Percentiles rank a stretch among this genome's conserved stretches.
phyloP scores from a whole-genome alignment of 768 basidiomycete species.

The Krasilnikovozyma curviuscula region DNA sequence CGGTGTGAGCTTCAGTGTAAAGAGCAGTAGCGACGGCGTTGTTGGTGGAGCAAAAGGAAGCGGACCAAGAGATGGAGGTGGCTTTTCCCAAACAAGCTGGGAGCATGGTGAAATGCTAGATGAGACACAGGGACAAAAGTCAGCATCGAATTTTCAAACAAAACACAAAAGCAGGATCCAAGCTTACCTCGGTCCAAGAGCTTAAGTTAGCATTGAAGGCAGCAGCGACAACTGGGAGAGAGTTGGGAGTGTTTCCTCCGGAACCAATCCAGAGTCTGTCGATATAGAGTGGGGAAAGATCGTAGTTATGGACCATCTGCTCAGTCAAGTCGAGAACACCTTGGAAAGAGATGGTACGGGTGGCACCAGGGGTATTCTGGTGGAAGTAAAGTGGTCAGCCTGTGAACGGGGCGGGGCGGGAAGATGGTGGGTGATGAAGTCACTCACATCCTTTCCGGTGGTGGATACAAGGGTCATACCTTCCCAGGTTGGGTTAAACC shows the following conservation, averaged over 20 bases:
- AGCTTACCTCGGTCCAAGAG: constrained; percentile 7
- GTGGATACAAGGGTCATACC: neutral
- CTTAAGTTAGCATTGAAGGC: constrained; percentile 6
- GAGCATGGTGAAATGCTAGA: constrained; percentile 7
- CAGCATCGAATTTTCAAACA: too few species aligned
- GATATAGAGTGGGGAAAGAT: neutral
- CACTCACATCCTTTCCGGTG: constrained; percentile 6
- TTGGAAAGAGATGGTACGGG: constrained; percentile 1
- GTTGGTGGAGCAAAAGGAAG: constrained; percentile 3
- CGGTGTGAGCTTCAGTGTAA: constrained; percentile 2
- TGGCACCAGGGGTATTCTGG: constrained; percentile 1
- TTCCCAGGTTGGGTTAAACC: constrained; percentile 4
- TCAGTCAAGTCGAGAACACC: neutral
- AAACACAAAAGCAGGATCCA: too few species aligned
- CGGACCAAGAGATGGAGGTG: neutral
- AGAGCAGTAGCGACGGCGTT: constrained; percentile 3
- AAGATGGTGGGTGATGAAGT: too few species aligned
- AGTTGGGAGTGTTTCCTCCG: neutral
- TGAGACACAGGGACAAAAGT: too few species aligned
- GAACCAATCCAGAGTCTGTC: constrained; percentile 8
- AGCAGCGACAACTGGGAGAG: constrained; percentile 6
- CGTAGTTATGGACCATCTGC: neutral
- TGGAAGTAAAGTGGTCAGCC: too few species aligned
- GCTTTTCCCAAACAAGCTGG: constrained; percentile 4
- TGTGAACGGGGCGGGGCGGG: too few species aligned